These are phyloP conservation scores for Zopfochytrium polystomum DNA, from an alignment of 371 early-diverging fungal genomes.

Conservation along the genomic window DNA sequence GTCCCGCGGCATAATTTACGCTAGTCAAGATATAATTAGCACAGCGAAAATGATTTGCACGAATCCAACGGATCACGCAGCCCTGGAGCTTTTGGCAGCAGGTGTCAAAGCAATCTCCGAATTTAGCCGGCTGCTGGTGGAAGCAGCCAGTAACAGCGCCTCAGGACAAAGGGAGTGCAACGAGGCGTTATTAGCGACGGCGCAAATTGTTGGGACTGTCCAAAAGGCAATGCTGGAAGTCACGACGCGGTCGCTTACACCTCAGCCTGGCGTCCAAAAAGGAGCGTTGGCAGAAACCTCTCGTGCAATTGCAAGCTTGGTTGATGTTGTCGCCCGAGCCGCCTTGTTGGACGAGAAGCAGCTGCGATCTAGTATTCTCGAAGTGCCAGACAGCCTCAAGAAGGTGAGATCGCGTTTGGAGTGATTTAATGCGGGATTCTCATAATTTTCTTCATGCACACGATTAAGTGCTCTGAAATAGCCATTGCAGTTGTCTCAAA, in stretches of 20 bases:
- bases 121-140: slow-evolving; percentile 20
- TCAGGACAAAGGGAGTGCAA: slow-evolving; percentile 52
- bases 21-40: slow-evolving; percentile 29
- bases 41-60: slow-evolving; percentile 36
- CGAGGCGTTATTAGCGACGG: slow-evolving; percentile 32
- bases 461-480: slow-evolving; percentile 12
- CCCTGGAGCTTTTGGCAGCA: slow-evolving; percentile 22
- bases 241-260: slow-evolving; percentile 33
- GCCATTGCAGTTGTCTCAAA: slow-evolving; percentile 40
- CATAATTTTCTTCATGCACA: slow-evolving; percentile 1
- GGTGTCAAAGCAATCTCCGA: slow-evolving; percentile 31
- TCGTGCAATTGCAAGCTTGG: slow-evolving; percentile 38
- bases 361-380: slow-evolving; percentile 29
- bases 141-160: slow-evolving; percentile 28
- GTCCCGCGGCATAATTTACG: slow-evolving; percentile 21
- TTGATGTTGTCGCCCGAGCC: slow-evolving; percentile 39
- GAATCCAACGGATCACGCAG: slow-evolving; percentile 25
- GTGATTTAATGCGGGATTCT: slow-evolving; percentile 1
- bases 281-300: slow-evolving; percentile 33
- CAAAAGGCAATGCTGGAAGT: slow-evolving; percentile 39
- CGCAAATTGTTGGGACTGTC: slow-evolving; percentile 21
- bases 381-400: slow-evolving; percentile 37
- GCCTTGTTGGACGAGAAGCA: slow-evolving; percentile 32
- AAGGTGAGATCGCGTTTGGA: slow-evolving; percentile 29
- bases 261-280: slow-evolving; percentile 22